Evolutionary conservation across 345 rosid genomes (phyloP).

Genomic region (Odontarrhena argentea): DNA sequence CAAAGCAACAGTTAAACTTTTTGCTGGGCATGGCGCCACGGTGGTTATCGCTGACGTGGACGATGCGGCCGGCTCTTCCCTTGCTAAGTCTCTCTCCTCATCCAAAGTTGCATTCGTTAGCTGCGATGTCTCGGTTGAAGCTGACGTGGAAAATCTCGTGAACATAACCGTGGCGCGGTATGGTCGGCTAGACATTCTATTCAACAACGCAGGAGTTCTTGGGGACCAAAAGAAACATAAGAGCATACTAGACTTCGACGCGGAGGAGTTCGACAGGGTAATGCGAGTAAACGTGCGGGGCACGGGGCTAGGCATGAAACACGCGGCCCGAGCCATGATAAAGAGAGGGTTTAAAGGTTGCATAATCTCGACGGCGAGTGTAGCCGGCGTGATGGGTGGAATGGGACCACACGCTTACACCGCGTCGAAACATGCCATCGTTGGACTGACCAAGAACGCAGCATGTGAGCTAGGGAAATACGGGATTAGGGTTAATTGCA

Average conservation of each 20-base stretch:
- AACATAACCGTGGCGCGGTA: constrained; percentile 52
- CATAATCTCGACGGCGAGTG: constrained; percentile 76
- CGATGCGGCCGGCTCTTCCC: constrained; percentile 47
- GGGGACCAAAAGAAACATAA: constrained; percentile 67
- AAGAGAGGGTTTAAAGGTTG: constrained; percentile 55
- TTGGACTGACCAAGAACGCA: constrained; percentile 77
- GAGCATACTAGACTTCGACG: constrained; percentile 69
- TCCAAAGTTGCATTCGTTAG: constrained; percentile 58
- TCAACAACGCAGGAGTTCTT: constrained; percentile 86
- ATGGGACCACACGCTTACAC: constrained; percentile 89
- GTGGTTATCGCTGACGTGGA: constrained; percentile 81
- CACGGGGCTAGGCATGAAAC: constrained; percentile 72
- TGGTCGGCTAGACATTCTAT: constrained; percentile 60
- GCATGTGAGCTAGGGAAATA: constrained; percentile 74
- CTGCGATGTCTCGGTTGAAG: constrained; percentile 71
- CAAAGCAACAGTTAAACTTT: constrained; percentile 66
- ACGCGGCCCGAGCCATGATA: constrained; percentile 77
- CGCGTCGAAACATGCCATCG: constrained; percentile 84
- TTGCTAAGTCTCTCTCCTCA: constrained; percentile 53
- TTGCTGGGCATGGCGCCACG: constrained; percentile 72
- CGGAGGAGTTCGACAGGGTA: constrained; percentile 62
- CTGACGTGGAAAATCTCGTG: constrained; percentile 59
- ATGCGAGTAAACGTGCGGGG: constrained; percentile 78
- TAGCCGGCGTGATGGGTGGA: constrained; percentile 83
- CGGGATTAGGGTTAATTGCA: constrained; percentile 83